Evolutionary conservation across 805 yeast species (phyloP).

Genomic region (Metschnikowia kofuensis): DNA sequence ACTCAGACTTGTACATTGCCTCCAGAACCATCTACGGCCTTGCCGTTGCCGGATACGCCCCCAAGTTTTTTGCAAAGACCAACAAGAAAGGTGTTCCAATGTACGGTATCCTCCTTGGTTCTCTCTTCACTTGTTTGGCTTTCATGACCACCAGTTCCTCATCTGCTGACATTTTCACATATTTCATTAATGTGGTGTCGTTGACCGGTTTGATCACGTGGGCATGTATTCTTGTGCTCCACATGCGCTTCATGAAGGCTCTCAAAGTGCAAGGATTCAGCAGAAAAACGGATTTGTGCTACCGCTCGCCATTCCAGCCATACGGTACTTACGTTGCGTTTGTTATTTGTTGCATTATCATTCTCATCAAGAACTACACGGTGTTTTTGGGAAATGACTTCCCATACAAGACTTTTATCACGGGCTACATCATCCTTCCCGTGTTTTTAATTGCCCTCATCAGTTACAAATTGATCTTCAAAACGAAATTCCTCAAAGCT

Average conservation of each 20-base stretch:
- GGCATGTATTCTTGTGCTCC: conserved; percentile 67
- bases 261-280: conserved; percentile 64
- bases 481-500: conserved; percentile 48
- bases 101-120: conserved; percentile 51
- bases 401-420: conserved; percentile 62
- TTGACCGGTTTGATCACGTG: conserved; percentile 74
- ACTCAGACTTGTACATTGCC: conserved; percentile 22
- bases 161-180: conserved; percentile 56
- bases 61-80: conserved; percentile 38
- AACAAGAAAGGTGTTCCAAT: conserved; percentile 71
- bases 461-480: conserved; percentile 58
- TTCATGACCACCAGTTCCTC: conserved; percentile 63
- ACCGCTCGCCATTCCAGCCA: conserved; percentile 66
- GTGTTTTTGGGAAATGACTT: conserved; percentile 54
- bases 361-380: conserved; percentile 62
- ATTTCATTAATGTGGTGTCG: conserved; percentile 74
- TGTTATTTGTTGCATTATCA: conserved; percentile 49
- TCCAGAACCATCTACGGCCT: conserved; percentile 22
- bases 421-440: conserved; percentile 76
- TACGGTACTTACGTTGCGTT: conserved; percentile 63
- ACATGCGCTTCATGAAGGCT: conserved; percentile 63
- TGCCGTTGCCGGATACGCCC: conserved; percentile 21
- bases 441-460: conserved; percentile 52
- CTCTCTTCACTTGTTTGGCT: conserved; percentile 59
- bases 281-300: conserved; percentile 50